These are phyloP conservation scores for Erigeron philadelphicus DNA, from an alignment of 140 eudicot genomes.

Conservation along the genomic window DNA sequence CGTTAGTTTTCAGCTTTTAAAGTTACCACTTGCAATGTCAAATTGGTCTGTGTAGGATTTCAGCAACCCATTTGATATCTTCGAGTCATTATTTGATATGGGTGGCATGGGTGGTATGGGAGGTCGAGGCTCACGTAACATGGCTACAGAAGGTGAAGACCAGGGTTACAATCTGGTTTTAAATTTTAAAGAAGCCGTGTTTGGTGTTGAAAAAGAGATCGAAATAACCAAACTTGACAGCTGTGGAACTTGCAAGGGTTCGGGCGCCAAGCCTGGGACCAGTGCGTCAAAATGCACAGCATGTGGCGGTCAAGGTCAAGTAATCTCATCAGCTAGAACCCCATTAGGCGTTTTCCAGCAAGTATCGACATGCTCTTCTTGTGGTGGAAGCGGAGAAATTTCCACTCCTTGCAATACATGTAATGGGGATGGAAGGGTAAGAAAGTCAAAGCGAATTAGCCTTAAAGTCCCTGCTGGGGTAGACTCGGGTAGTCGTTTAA, in stretches of 20 bases:
- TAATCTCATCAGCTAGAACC: slow-evolving; percentile 68
- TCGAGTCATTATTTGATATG: slow-evolving; percentile 70
- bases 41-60: slow-evolving; percentile 50
- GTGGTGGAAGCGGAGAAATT: slow-evolving; percentile 69
- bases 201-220: slow-evolving; percentile 78
- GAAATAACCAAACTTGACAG: slow-evolving; percentile 69
- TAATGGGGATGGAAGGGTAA: slow-evolving; percentile 71
- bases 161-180: slow-evolving; percentile 59
- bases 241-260: slow-evolving; percentile 78
- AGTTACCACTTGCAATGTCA: background rate
- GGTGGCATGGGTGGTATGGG: slow-evolving; percentile 82
- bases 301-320: slow-evolving; percentile 91
- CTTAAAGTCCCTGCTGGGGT: slow-evolving; percentile 87
- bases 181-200: slow-evolving; percentile 81
- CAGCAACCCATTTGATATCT: slow-evolving; percentile 76
- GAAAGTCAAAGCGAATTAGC: slow-evolving; percentile 64
- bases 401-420: slow-evolving; percentile 69
- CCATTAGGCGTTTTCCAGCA: slow-evolving; percentile 84
- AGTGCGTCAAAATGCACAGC: slow-evolving; percentile 49
- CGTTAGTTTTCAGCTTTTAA: background rate
- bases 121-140: slow-evolving; percentile 57
- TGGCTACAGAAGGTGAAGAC: slow-evolving; percentile 81
- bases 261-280: slow-evolving; percentile 86
- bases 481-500: slow-evolving; percentile 66
- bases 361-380: slow-evolving; percentile 67